A percentile compares a stretch with the other conserved stretches of the same genome.
phyloP scores from a whole-genome alignment of 1,139 yeast genomes.

The Insectozyma bohioensis region DNA sequence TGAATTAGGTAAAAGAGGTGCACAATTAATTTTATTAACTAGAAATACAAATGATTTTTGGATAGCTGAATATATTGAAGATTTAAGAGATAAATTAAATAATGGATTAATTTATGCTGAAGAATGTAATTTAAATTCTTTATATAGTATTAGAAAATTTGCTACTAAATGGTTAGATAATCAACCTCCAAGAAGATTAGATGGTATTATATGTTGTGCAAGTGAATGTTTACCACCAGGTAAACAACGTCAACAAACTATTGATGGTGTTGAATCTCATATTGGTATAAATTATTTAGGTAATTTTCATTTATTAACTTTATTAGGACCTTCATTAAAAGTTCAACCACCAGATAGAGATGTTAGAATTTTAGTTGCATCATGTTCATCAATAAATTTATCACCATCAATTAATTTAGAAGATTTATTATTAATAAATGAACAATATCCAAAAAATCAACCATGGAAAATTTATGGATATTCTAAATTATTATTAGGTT shows the following conservation, averaged over 20 bases:
- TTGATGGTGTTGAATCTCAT: slow-evolving; percentile 85
- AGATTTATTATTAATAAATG: slow-evolving; percentile 67
- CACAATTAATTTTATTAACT: slow-evolving; percentile 77
- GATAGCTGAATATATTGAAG: slow-evolving; percentile 77
- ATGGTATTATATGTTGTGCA: slow-evolving; percentile 86
- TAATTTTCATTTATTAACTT: slow-evolving; percentile 75
- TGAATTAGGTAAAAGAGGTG: slow-evolving; percentile 79
- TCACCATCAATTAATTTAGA: slow-evolving; percentile 57
- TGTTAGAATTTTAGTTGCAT: slow-evolving; percentile 72
- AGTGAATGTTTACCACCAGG: slow-evolving; percentile 73
- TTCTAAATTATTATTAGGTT: slow-evolving; percentile 70
- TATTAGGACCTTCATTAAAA: slow-evolving; percentile 76
- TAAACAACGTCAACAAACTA: slow-evolving; percentile 57
- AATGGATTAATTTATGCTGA: slow-evolving; percentile 86
- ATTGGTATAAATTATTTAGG: slow-evolving; percentile 80
- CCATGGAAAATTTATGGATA: slow-evolving; percentile 84
- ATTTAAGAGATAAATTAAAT: slow-evolving; percentile 64
- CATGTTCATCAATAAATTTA: slow-evolving; percentile 75
- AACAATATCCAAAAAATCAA: slow-evolving; percentile 56
- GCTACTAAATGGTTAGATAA: slow-evolving; percentile 95
- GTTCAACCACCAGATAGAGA: slow-evolving; percentile 95
- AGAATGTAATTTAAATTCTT: slow-evolving; percentile 74
- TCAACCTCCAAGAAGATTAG: slow-evolving; percentile 84
- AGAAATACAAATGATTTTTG: slow-evolving; percentile 67
- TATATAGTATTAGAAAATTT: slow-evolving; percentile 80